These are phyloP conservation scores for Epicoccum nigrum DNA, from an alignment of 2,329 filamentous ascomycete species.

Conservation along the genomic window DNA sequence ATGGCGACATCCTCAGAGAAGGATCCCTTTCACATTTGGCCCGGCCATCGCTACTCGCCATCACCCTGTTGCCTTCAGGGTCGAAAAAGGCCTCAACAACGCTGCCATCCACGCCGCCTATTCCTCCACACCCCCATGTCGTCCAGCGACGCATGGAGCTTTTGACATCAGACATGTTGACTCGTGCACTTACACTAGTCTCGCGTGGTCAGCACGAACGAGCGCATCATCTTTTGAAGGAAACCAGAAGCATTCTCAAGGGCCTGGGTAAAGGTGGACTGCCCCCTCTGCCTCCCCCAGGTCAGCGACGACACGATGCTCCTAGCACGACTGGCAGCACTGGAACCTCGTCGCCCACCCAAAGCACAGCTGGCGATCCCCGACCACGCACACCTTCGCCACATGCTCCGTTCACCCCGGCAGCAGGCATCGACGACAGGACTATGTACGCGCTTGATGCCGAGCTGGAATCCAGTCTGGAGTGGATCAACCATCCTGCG, in stretches of 20 bases:
- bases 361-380: constrained; percentile 43
- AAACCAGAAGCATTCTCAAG: constrained; percentile 94
- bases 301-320: constrained; percentile 48
- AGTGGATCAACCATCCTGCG: constrained; percentile 97
- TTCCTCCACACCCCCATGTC: constrained; percentile 92
- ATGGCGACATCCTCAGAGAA: constrained; percentile 91
- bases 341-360: constrained; percentile 47
- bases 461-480: constrained; percentile 86
- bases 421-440: constrained; percentile 77
- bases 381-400: constrained; percentile 48
- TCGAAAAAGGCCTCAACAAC: constrained; percentile 63
- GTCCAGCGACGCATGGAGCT: constrained; percentile 98
- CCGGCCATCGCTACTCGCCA: constrained; percentile 87
- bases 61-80: constrained; percentile 86
- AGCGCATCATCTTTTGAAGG: constrained; percentile 87
- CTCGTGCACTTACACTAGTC: constrained; percentile 86
- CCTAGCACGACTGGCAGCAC: constrained; percentile 48
- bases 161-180: constrained; percentile 97
- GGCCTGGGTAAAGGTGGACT: constrained; percentile 93
- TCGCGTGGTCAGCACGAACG: constrained; percentile 91
- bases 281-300: constrained; percentile 78
- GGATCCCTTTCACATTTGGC: constrained; percentile 85
- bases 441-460: constrained; percentile 88
- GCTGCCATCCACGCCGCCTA: constrained; percentile 68
- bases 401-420: constrained; percentile 60